Conservation (phyloP, 1,284 basidiomycete species). For the Ceratorhiza oryzae-sativae region DNA sequence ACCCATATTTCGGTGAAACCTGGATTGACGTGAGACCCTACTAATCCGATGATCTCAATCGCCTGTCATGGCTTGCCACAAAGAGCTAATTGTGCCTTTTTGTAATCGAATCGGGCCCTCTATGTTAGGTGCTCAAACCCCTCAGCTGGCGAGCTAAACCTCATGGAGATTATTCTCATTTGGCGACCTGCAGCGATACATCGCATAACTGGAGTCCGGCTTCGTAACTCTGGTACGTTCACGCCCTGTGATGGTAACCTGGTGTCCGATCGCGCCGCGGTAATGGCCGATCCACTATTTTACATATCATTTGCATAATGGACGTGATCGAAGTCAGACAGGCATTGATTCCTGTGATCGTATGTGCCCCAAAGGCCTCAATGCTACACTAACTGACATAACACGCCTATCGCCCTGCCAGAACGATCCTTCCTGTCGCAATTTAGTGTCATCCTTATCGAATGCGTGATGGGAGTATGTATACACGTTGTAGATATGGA, state of each 20-base stretch:
- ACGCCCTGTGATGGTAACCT: background rate
- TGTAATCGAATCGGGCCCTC: background rate
- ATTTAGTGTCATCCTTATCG: background rate
- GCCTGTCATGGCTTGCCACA: background rate
- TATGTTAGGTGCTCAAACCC: no score
- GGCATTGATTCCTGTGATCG: background rate
- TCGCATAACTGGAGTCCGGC: background rate
- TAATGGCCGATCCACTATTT: slow-evolving; percentile 10
- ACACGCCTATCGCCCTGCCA: background rate
- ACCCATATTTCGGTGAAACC: background rate
- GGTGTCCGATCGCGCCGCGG: slow-evolving; percentile 12
- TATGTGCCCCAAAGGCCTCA: background rate
- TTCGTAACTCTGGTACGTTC: slow-evolving; percentile 11
- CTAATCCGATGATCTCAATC: background rate
- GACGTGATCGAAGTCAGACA: background rate
- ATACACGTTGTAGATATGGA: no score
- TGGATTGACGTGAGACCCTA: background rate
- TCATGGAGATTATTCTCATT: no score
- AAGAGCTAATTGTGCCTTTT: background rate
- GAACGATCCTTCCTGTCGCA: background rate
- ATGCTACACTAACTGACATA: background rate
- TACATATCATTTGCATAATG: slow-evolving; percentile 39
- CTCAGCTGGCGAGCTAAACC: no score
- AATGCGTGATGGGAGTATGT: no score
- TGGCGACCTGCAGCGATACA: slow-evolving; percentile 4